Conservation (phyloP, 495 filamentous ascomycete genomes). For the Amorphotheca resinae region DNA sequence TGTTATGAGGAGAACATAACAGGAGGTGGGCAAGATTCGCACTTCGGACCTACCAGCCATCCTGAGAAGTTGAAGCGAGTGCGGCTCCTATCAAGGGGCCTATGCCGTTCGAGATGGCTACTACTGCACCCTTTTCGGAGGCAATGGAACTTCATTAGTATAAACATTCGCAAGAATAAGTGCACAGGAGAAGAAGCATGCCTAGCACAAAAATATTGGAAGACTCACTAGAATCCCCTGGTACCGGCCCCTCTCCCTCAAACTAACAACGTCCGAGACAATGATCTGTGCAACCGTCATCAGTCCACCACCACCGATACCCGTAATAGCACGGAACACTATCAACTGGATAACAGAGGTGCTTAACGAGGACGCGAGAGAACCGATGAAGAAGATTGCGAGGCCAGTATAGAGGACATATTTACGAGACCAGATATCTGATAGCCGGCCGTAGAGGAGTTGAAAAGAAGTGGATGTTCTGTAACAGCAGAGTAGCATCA, state of each 20-base stretch:
- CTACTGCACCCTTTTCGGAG: conserved; percentile 33
- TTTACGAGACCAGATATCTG: conserved; percentile 47
- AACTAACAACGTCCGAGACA: conserved; percentile 41
- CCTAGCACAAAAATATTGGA: background rate
- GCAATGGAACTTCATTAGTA: background rate
- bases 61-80: conserved; percentile 23
- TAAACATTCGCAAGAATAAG: no score
- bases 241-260: conserved; percentile 45
- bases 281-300: conserved; percentile 42
- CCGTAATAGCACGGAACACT: conserved; percentile 40
- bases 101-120: conserved; percentile 41
- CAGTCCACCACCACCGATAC: conserved; percentile 43
- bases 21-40: conserved; percentile 1
- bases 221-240: conserved; percentile 38
- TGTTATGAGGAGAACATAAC: no score
- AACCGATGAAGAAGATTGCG: conserved; percentile 42
- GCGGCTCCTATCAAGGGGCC: conserved; percentile 44
- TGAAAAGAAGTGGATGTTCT: conserved; percentile 45
- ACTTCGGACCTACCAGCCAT: conserved; percentile 15
- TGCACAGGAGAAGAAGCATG: no score
- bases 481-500: background rate
- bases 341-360: conserved; percentile 40
- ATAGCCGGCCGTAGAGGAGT: conserved; percentile 41
- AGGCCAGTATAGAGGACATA: conserved; percentile 37
- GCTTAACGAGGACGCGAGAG: conserved; percentile 38